Conservation (phyloP, 2,329 filamentous ascomycete species). For the Torrubiella hemipterigena region DNA sequence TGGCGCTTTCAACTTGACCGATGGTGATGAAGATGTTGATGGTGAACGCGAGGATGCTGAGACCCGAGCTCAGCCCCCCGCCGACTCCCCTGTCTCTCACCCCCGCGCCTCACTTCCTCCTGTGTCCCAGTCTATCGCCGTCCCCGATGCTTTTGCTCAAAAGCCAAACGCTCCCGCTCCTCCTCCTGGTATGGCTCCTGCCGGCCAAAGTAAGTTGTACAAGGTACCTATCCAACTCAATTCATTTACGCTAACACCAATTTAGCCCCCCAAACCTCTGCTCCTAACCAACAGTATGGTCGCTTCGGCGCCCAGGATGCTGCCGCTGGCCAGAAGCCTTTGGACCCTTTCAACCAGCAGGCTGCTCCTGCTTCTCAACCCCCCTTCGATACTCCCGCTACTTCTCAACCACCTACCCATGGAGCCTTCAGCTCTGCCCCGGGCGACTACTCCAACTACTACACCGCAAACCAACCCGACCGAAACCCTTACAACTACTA, state of each 20-base stretch:
- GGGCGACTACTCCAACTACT: slow-evolving; percentile 75
- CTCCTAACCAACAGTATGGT: slow-evolving; percentile 52
- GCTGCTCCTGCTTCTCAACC: slow-evolving; percentile 33
- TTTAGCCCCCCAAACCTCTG: slow-evolving; percentile 33
- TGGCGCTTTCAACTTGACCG: slow-evolving; percentile 85
- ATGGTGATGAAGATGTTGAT: slow-evolving; percentile 76
- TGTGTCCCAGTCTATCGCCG: slow-evolving; percentile 39
- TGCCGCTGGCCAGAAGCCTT: slow-evolving; percentile 61
- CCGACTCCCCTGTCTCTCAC: slow-evolving; percentile 78
- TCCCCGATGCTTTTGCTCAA: slow-evolving; percentile 44
- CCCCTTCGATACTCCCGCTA: slow-evolving; percentile 52
- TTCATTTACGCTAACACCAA: slow-evolving; percentile 7
- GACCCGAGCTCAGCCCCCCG: slow-evolving; percentile 84
- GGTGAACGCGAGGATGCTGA: slow-evolving; percentile 91
- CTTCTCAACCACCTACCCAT: slow-evolving; percentile 47
- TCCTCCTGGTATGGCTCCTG: slow-evolving; percentile 19
- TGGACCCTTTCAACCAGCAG: slow-evolving; percentile 78
- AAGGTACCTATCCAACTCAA: background rate
- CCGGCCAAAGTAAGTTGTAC: slow-evolving; percentile 14
- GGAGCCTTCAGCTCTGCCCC: slow-evolving; percentile 63
- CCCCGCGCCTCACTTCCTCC: slow-evolving; percentile 83
- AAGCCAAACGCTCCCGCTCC: slow-evolving; percentile 38
- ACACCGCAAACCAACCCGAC: slow-evolving; percentile 61
- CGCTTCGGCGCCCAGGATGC: slow-evolving; percentile 58
- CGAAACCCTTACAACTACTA: slow-evolving; percentile 78